Evolutionary conservation across 2,329 filamentous ascomycete genomes (phyloP).

Genomic region (Penicillium digitatum): DNA sequence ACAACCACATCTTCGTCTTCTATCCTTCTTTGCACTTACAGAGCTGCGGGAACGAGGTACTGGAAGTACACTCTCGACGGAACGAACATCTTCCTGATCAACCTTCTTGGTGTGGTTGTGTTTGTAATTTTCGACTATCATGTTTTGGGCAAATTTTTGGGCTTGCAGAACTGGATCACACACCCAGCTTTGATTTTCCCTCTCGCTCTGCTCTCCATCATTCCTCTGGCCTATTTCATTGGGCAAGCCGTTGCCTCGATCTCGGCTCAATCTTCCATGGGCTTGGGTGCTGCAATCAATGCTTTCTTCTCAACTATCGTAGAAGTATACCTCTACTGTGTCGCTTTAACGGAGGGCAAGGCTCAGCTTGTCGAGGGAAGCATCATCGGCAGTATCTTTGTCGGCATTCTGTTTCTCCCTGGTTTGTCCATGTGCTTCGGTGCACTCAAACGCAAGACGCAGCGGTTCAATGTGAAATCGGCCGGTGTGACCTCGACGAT

Average conservation of each 20-base stretch:
- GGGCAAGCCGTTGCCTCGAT: conserved; percentile 97
- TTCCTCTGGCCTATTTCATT: conserved; percentile 96
- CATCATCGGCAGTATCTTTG: conserved; percentile 96
- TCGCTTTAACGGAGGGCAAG: conserved; percentile 89
- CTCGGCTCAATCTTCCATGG: conserved; percentile 98
- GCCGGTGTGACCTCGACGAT: conserved; percentile 97
- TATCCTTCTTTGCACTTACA: conserved; percentile 92
- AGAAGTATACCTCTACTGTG: conserved; percentile 95
- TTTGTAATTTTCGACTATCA: conserved; percentile 94
- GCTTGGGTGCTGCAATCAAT: conserved; percentile 91
- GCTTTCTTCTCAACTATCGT: conserved; percentile 97
- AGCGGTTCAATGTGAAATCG: conserved; percentile 94
- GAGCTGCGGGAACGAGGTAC: conserved; percentile 88
- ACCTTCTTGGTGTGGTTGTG: conserved; percentile 85
- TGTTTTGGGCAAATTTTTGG: conserved; percentile 65
- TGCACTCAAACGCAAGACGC: conserved; percentile 94
- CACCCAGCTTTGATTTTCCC: conserved; percentile 82
- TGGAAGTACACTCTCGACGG: conserved; percentile 99
- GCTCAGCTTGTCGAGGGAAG: conserved; percentile 90
- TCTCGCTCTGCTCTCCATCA: conserved; percentile 82
- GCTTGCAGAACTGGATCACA: conserved; percentile 69
- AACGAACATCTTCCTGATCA: conserved; percentile 98
- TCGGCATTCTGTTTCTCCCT: conserved; percentile 88
- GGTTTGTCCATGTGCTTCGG: conserved; percentile 98
- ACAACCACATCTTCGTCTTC: conserved; percentile 72